Base-by-base conservation (phyloP, 1,284 basidiomycete species). In the Vanrija sp. region DNA sequence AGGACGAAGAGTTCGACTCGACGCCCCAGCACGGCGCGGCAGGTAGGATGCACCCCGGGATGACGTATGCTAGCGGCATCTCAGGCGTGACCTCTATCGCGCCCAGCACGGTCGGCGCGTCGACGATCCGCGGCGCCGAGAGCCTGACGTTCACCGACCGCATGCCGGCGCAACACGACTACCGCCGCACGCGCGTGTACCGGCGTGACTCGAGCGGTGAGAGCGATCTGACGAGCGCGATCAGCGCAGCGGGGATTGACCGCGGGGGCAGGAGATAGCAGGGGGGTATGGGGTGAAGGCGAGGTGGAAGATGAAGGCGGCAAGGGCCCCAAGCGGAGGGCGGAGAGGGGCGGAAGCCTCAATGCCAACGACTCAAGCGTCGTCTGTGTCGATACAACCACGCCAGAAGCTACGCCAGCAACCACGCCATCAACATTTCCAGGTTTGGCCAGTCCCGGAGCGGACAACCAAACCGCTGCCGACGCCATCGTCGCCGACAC, bases 21-120 rank as follows among this genome's bases (percentile, higher is more conserved):
- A n/a, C 39, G 15, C 34, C 9, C 9, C 34, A 34, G 14, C 34
- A 34, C 34, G 34, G 1, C 34, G 34, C 7, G 3, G 29, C 10
- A 34, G 34, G 34, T 34, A 34, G 34, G 34, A 12, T 34, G 34
- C 12, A 15, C 34, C 34, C 9, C 12, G 34, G 34, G 34, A 34
- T 34, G 34, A 34, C 34, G 34, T 34, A 12, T 34, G 34, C 34
- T 34, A 34, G 34, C 34, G 48, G 38, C 15, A n/a, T 25, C 34
- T 28, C 39, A 3, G 38, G 39, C n/a, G 45, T 57, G 21, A 60
- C 63, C 6, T 39, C 52, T 15, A 63, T 51, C 6, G 59, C 56
- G 7, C 55, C 58, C 38, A 64, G 63, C 25, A 57, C 65, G 7
- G 42, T 62, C 18, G 62, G 54, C 34, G 62, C 55, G 49, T 60